Percentiles rank a stretch among this genome's conserved stretches.
Evolutionary conservation across 441 rosid genomes (phyloP).

Genomic region (Erysimum cheiri): DNA sequence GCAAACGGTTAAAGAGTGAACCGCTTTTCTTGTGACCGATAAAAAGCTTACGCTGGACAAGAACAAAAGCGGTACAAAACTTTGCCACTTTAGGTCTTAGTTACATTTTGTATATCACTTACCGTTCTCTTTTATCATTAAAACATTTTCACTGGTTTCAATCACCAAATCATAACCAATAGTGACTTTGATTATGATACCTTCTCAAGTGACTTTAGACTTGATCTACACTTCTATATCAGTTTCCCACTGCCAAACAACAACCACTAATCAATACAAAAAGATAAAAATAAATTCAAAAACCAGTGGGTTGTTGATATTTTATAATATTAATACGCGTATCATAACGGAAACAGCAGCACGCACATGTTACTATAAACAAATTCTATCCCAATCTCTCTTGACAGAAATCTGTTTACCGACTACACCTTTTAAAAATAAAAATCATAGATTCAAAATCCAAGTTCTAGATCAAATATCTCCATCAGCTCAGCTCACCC

Average conservation of each 20-base stretch:
- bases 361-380: conserved; percentile 43
- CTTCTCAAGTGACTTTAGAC: conserved; percentile 14
- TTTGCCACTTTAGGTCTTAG: not conserved
- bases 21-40: conserved; percentile 1
- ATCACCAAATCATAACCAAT: not conserved
- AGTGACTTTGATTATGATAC: conserved; percentile 1
- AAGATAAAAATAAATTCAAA: conserved; percentile 10
- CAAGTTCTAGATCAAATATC: conserved; percentile 18
- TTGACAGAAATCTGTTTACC: conserved; percentile 43
- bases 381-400: conserved; percentile 21
- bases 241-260: conserved; percentile 29
- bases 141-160: too few relatives aligned
- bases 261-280: conserved; percentile 25
- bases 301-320: not conserved
- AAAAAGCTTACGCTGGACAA: not conserved
- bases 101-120: not conserved
- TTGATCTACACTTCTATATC: conserved; percentile 13
- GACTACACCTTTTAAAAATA: conserved; percentile 29
- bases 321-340: conserved; percentile 9
- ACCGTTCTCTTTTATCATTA: not conserved
- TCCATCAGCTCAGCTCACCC: not conserved
- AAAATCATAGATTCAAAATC: conserved; percentile 20
- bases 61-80: not conserved
- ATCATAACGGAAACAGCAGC: conserved; percentile 42
- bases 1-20: not conserved